These are phyloP conservation scores for Salix caprea DNA, from an alignment of 345 rosid genomes.

Conservation along the genomic window DNA sequence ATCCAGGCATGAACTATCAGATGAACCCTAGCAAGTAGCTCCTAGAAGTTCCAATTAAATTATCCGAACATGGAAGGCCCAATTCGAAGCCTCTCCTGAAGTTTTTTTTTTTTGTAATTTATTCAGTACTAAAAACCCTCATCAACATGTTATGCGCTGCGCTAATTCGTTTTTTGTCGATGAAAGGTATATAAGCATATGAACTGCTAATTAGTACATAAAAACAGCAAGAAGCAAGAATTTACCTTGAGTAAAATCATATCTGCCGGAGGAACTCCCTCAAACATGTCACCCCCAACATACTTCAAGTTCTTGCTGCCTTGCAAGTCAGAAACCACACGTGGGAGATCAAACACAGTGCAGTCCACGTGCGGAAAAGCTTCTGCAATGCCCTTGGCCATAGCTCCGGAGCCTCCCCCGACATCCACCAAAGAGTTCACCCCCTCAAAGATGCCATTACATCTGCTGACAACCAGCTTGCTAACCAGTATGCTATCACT, in stretches of 20 bases:
- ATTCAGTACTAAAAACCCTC: too few species aligned
- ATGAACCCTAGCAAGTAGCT: too few species aligned
- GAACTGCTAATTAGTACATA: neutral
- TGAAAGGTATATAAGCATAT: too few species aligned
- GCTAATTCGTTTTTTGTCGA: too few species aligned
- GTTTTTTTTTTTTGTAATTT: too few species aligned
- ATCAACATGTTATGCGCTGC: too few species aligned
- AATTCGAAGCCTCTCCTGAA: too few species aligned
- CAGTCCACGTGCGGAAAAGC: constrained; percentile 11
- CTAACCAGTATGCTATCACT: neutral
- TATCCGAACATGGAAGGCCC: too few species aligned
- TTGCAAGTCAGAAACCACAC: constrained; percentile 18
- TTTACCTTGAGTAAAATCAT: constrained; percentile 27
- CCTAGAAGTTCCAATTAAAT: too few species aligned
- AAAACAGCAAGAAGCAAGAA: too few species aligned
- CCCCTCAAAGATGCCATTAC: constrained; percentile 14
- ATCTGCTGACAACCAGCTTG: neutral
- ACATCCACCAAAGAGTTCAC: constrained; percentile 19
- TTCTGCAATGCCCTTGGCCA: constrained; percentile 14
- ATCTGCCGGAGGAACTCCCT: constrained; percentile 26
- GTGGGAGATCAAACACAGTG: constrained; percentile 18
- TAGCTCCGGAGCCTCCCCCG: constrained; percentile 16
- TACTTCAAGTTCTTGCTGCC: constrained; percentile 24
- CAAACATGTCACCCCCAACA: constrained; percentile 37
- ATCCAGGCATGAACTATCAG: too few species aligned